Percentiles rank a stretch among this genome's conserved stretches.
Conservation (phyloP, 257 asterid genomes). For the Datura wrightii region DNA sequence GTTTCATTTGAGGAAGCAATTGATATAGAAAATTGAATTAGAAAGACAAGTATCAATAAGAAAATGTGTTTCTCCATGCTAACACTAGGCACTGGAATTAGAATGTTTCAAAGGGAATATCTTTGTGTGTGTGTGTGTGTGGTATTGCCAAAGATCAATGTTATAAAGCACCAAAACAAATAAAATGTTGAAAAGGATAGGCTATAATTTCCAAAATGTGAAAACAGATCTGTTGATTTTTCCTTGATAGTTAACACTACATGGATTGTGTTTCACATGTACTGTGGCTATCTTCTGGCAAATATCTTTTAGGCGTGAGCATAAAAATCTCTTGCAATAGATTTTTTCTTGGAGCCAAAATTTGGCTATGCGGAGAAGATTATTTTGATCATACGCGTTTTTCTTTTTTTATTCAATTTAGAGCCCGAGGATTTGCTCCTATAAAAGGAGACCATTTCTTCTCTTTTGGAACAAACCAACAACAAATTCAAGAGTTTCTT, state of each 20-base stretch:
- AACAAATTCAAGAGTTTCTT: too few species aligned
- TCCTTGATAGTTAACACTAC: not conserved
- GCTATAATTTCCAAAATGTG: not conserved
- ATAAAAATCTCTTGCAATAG: too few species aligned
- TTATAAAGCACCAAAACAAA: not conserved
- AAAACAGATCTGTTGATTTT: not conserved
- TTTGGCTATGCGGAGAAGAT: too few species aligned
- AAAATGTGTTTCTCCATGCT: conserved; percentile 10
- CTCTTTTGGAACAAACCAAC: too few species aligned
- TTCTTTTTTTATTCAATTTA: too few species aligned
- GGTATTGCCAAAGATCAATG: not conserved
- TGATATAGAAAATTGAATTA: conserved; percentile 25
- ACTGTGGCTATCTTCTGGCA: too few species aligned
- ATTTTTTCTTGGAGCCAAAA: too few species aligned
- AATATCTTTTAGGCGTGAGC: too few species aligned
- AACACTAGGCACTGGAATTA: not conserved
- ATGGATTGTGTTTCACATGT: not conserved
- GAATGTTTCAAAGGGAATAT: not conserved
- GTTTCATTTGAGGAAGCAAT: conserved; percentile 32
- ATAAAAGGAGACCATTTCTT: too few species aligned
- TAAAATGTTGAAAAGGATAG: not conserved
- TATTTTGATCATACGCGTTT: too few species aligned
- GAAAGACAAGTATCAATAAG: conserved; percentile 1
- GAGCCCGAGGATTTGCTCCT: too few species aligned
- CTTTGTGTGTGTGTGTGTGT: not conserved